phyloP scores from a whole-genome alignment of 2,329 filamentous ascomycete genomes.

The Juglanconis sp. region DNA sequence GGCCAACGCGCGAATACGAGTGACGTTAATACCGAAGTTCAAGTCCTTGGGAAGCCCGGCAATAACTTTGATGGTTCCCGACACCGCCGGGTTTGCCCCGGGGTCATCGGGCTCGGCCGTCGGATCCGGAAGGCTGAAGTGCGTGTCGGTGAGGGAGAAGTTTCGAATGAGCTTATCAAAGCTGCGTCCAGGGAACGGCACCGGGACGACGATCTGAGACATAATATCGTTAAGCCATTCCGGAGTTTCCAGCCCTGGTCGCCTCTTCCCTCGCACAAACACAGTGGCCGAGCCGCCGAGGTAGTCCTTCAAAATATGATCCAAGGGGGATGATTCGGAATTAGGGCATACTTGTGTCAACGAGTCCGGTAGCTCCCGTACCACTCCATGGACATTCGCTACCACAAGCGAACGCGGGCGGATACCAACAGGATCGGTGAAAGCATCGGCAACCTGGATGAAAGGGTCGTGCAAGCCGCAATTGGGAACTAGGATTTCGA shows the following conservation, averaged over 20 bases:
- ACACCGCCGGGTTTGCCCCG: constrained; percentile 72
- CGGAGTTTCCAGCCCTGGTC: constrained; percentile 66
- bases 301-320: constrained; percentile 76
- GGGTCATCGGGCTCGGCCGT: constrained; percentile 73
- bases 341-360: constrained; percentile 73
- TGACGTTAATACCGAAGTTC: constrained; percentile 79
- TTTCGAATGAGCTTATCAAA: constrained; percentile 83
- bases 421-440: constrained; percentile 65
- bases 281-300: constrained; percentile 77
- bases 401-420: constrained; percentile 64
- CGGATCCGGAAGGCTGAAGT: constrained; percentile 81
- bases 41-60: constrained; percentile 80
- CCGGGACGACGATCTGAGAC: constrained; percentile 75
- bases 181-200: constrained; percentile 78
- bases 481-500: constrained; percentile 80
- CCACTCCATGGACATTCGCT: constrained; percentile 67
- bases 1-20: constrained; percentile 70
- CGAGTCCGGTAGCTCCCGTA: constrained; percentile 70
- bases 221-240: constrained; percentile 80
- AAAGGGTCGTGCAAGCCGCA: constrained; percentile 69
- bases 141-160: constrained; percentile 80
- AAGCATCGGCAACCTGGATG: constrained; percentile 75
- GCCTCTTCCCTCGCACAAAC: constrained; percentile 75
- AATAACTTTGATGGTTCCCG: constrained; percentile 76
- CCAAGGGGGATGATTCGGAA: constrained; percentile 76